A percentile compares a stretch with the other conserved stretches of the same genome.
phyloP scores from a whole-genome alignment of 306 rosid species.

The Dicorynia guianensis region DNA sequence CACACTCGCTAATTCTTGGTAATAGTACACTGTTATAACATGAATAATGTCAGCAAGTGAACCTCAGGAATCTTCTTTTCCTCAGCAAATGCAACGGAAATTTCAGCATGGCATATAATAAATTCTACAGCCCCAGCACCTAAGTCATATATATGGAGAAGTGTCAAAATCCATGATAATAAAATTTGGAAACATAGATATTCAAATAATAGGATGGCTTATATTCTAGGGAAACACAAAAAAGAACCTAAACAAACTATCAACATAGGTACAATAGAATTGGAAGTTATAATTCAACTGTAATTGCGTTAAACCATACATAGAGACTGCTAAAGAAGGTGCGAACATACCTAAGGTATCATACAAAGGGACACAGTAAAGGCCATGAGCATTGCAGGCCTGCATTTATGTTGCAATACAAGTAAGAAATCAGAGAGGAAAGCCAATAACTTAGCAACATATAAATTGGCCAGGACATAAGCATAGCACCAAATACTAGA shows the following conservation, averaged over 20 bases:
- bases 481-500: conserved; percentile 16
- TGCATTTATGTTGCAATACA: conserved; percentile 48
- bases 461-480: conserved; percentile 1
- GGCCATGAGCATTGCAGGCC: conserved; percentile 98
- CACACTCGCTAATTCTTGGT: conserved; percentile 15
- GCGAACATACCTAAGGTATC: conserved; percentile 78
- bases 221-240: background rate
- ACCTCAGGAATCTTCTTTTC: conserved; percentile 91
- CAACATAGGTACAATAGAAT: background rate
- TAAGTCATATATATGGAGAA: conserved; percentile 45
- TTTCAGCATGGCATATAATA: conserved; percentile 77
- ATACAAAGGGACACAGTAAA: conserved; percentile 88
- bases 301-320: conserved; percentile 24
- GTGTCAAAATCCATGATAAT: conserved; percentile 17
- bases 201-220: conserved; percentile 1
- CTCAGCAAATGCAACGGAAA: conserved; percentile 76
- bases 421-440: conserved; percentile 34
- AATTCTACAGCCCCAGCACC: conserved; percentile 93
- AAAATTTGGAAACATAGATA: background rate
- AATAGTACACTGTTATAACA: conserved; percentile 11
- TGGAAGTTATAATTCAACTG: background rate
- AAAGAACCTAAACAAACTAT: background rate
- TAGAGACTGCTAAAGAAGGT: conserved; percentile 39
- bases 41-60: conserved; percentile 23
- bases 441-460: conserved; percentile 22